A percentile compares a stretch with the other conserved stretches of the same genome.
These are phyloP conservation scores for Plasmodium gallinaceum DNA, from an alignment of 169 alveolate species.

Conservation along the genomic window DNA sequence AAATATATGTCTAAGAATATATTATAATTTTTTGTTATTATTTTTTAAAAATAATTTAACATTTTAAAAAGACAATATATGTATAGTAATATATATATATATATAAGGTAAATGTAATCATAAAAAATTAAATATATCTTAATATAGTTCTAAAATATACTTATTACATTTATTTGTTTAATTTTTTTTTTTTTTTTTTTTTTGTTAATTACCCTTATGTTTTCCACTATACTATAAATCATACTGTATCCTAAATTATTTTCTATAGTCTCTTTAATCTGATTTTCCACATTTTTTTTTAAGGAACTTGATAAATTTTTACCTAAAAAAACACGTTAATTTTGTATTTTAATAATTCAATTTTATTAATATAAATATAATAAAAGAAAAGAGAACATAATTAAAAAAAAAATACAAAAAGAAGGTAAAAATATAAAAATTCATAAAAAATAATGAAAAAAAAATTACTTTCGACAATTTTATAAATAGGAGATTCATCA, in stretches of 20 bases:
- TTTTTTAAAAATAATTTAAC: not conserved
- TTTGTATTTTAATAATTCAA: not conserved
- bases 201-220: constrained; percentile 29
- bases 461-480: constrained; percentile 30
- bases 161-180: too few relatives aligned
- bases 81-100: not conserved
- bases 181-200: not conserved
- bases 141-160: too few relatives aligned
- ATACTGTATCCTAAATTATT: constrained; percentile 67
- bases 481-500: constrained; percentile 47
- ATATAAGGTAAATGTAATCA: not conserved
- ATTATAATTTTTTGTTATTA: too few relatives aligned
- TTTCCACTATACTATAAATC: constrained; percentile 66
- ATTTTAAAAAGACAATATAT: not conserved
- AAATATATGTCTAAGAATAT: constrained; percentile 34
- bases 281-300: constrained; percentile 27
- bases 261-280: constrained; percentile 48
- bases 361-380: not conserved
- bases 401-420: not conserved
- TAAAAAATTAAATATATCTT: too few relatives aligned
- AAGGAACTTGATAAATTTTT: constrained; percentile 27
- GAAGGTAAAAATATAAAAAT: not conserved
- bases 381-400: constrained; percentile 12
- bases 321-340: not conserved
- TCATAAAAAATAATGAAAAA: not conserved